Evolutionary conservation across 164 flowering plant genomes (phyloP).

Genomic region (Umbellularia californica): DNA sequence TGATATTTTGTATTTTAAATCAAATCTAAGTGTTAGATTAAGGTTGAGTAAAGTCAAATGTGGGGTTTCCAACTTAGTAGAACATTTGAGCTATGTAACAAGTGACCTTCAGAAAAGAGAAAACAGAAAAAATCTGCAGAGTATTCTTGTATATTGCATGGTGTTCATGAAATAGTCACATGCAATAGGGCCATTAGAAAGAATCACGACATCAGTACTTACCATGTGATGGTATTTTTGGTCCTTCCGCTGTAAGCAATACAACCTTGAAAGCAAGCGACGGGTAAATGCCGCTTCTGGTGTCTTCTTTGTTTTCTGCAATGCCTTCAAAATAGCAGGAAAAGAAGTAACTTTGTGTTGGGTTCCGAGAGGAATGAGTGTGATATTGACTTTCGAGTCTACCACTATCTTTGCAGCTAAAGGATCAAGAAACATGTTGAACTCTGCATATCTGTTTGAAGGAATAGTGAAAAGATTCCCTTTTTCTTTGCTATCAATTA

Average conservation of each 20-base stretch:
- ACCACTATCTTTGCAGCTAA: constrained; percentile 70
- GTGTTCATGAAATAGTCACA: not conserved
- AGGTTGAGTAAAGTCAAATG: too few species aligned
- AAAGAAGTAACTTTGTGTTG: constrained; percentile 54
- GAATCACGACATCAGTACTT: constrained; percentile 6
- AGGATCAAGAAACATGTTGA: constrained; percentile 94
- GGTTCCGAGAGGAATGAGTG: constrained; percentile 58
- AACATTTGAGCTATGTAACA: not conserved
- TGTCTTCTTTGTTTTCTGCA: constrained; percentile 35
- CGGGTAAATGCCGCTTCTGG: constrained; percentile 55
- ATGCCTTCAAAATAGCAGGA: constrained; percentile 27
- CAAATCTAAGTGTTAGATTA: too few species aligned
- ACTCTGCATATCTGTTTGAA: constrained; percentile 67
- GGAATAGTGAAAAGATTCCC: constrained; percentile 77
- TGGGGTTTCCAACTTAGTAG: too few species aligned
- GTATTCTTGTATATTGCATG: not conserved
- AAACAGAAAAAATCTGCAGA: not conserved
- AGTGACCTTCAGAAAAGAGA: not conserved
- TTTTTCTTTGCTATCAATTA: constrained; percentile 27
- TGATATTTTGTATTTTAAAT: too few species aligned
- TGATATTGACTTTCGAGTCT: constrained; percentile 48
- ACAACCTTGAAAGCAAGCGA: constrained; percentile 49
- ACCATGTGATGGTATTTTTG: constrained; percentile 67
- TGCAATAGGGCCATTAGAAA: not conserved
- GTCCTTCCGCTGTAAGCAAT: constrained; percentile 37